Evolutionary conservation across 2,329 filamentous ascomycete species (phyloP).

Genomic region (Coniella lustricola): DNA sequence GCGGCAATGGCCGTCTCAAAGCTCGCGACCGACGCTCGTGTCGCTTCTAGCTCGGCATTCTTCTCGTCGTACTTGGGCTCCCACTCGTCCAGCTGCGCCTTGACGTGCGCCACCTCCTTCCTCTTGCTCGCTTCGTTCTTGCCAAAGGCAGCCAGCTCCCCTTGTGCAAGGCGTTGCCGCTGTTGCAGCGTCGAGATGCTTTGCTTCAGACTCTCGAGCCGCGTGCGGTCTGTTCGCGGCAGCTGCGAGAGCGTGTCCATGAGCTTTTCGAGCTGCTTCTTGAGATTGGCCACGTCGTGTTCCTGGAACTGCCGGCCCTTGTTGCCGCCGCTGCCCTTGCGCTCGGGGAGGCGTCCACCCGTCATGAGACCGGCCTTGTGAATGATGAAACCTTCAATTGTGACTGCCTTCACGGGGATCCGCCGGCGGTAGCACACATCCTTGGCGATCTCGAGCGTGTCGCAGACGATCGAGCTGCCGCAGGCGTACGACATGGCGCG

Average conservation of each 20-base stretch:
- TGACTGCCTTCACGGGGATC: slow-evolving; percentile 89
- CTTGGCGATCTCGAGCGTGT: slow-evolving; percentile 78
- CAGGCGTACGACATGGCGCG: slow-evolving; percentile 93
- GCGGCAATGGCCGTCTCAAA: slow-evolving; percentile 60
- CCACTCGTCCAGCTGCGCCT: slow-evolving; percentile 66
- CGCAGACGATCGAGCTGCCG: slow-evolving; percentile 90
- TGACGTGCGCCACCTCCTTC: slow-evolving; percentile 68
- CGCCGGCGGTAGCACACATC: slow-evolving; percentile 79
- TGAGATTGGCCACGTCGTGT: slow-evolving; percentile 78
- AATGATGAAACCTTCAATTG: slow-evolving; percentile 90
- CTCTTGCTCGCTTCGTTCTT: slow-evolving; percentile 80
- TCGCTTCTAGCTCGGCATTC: slow-evolving; percentile 57
- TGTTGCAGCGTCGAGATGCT: slow-evolving; percentile 77
- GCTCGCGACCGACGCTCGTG: slow-evolving; percentile 41
- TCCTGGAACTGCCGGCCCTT: slow-evolving; percentile 71
- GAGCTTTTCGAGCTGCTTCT: slow-evolving; percentile 67
- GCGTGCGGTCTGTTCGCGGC: slow-evolving; percentile 69
- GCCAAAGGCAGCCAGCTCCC: slow-evolving; percentile 71
- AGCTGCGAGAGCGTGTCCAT: slow-evolving; percentile 72
- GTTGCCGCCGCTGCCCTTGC: slow-evolving; percentile 64
- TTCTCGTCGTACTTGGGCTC: slow-evolving; percentile 74
- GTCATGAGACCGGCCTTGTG: slow-evolving; percentile 97
- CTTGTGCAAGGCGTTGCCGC: slow-evolving; percentile 61
- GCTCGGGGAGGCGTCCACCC: slow-evolving; percentile 74
- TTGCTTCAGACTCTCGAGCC: slow-evolving; percentile 73